phyloP scores from a whole-genome alignment of 2,329 filamentous ascomycete species.

The Penicillium fuscoglaucum region DNA sequence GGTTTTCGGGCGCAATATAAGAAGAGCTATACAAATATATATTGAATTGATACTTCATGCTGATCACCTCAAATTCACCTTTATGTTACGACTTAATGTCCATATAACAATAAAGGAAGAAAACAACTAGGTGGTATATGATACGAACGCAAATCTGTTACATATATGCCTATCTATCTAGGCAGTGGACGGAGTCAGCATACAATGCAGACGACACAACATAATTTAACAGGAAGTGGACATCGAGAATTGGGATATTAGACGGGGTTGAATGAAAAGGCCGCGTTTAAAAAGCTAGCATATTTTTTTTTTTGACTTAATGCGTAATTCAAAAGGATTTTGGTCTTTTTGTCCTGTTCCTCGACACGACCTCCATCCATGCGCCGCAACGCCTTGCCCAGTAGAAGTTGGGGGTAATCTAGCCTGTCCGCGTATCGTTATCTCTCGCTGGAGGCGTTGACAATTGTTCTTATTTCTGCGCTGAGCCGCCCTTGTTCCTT shows the following conservation, averaged over 20 bases:
- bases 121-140: accelerated
- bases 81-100: neutral
- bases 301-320: conserved; percentile 20
- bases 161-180: neutral
- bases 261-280: conserved; percentile 1
- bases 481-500: conserved; percentile 15
- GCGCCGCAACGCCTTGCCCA: conserved; percentile 46
- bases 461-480: conserved; percentile 12
- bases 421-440: conserved; percentile 26
- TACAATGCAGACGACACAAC: neutral
- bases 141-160: neutral
- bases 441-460: conserved; percentile 19
- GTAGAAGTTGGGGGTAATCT: conserved; percentile 33
- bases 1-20: neutral
- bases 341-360: conserved; percentile 29
- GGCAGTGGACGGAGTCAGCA: neutral
- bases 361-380: conserved; percentile 38
- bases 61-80: neutral
- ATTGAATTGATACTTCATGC: no score
- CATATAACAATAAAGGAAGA: neutral
- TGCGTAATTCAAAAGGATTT: conserved; percentile 23
- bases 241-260: neutral
- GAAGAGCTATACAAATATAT: neutral
- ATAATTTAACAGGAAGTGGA: neutral
- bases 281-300: conserved; percentile 16